These are phyloP conservation scores for Brasenia schreberi DNA, from an alignment of 164 flowering plant species.

Conservation along the genomic window DNA sequence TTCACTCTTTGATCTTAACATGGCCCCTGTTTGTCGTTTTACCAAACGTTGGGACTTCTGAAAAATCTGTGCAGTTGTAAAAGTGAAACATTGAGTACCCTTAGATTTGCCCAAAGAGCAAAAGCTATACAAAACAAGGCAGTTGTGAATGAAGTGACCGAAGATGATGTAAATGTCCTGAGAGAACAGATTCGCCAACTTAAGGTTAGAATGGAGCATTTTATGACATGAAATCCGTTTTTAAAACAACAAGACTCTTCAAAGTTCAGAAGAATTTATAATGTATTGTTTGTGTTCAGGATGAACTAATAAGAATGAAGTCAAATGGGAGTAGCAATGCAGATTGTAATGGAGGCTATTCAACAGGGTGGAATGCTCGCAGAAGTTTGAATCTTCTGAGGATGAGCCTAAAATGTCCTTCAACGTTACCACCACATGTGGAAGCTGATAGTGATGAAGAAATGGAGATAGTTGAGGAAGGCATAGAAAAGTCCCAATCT, in stretches of 20 bases:
- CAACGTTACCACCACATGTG: constrained; percentile 41
- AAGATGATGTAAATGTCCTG: constrained; percentile 78
- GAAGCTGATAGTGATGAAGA: constrained; percentile 92
- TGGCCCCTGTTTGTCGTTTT: neutral
- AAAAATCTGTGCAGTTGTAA: constrained; percentile 49
- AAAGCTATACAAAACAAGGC: constrained; percentile 95
- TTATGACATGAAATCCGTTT: neutral
- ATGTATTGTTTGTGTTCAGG: constrained; percentile 25
- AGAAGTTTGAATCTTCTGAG: constrained; percentile 79
- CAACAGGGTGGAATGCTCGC: constrained; percentile 81
- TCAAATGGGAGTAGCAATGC: constrained; percentile 24
- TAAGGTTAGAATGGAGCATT: constrained; percentile 30
- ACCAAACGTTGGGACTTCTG: neutral
- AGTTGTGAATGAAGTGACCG: constrained; percentile 83
- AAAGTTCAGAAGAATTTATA: too few species aligned
- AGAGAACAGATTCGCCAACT: constrained; percentile 86
- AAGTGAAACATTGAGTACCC: constrained; percentile 85
- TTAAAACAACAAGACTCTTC: too few species aligned
- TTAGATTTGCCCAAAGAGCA: constrained; percentile 96
- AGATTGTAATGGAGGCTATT: constrained; percentile 36
- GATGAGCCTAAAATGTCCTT: constrained; percentile 54
- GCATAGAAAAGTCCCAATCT: constrained; percentile 30
- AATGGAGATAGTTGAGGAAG: constrained; percentile 93
- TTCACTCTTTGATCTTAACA: neutral
- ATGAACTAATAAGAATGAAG: constrained; percentile 77